Evolutionary conservation across 176 grass and related monocot genomes (phyloP).

Genomic region (Oryza meridionalis): DNA sequence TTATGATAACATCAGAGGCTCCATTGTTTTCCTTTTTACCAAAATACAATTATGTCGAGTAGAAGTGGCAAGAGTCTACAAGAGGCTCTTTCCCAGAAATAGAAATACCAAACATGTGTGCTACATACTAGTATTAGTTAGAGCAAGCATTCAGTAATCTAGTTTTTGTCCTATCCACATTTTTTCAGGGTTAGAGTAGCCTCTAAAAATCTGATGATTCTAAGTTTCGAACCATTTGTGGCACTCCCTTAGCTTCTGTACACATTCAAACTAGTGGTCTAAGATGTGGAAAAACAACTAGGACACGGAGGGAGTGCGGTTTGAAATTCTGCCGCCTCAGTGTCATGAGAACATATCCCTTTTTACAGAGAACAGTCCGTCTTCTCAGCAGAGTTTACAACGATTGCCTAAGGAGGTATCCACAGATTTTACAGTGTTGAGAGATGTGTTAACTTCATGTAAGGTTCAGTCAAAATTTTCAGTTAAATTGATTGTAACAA

Average conservation of each 20-base stretch:
- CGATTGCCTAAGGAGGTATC: background rate
- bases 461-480: background rate
- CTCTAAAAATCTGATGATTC: background rate
- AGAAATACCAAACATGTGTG: background rate
- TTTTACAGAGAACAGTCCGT: background rate
- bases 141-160: background rate
- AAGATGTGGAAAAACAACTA: background rate
- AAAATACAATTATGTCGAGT: background rate
- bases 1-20: background rate
- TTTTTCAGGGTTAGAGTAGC: background rate
- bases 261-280: background rate
- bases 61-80: background rate
- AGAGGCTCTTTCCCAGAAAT: background rate
- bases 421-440: background rate
- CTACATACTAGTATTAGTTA: background rate
- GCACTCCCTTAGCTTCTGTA: background rate
- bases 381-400: background rate
- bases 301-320: background rate
- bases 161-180: background rate
- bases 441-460: background rate
- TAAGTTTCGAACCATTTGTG: background rate
- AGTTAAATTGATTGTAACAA: background rate
- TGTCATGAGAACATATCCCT: background rate
- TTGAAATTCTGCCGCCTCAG: background rate
- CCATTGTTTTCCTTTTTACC: background rate